These are phyloP conservation scores for Pascua guehoae DNA, from an alignment of 1,284 basidiomycete species.

Conservation along the genomic window DNA sequence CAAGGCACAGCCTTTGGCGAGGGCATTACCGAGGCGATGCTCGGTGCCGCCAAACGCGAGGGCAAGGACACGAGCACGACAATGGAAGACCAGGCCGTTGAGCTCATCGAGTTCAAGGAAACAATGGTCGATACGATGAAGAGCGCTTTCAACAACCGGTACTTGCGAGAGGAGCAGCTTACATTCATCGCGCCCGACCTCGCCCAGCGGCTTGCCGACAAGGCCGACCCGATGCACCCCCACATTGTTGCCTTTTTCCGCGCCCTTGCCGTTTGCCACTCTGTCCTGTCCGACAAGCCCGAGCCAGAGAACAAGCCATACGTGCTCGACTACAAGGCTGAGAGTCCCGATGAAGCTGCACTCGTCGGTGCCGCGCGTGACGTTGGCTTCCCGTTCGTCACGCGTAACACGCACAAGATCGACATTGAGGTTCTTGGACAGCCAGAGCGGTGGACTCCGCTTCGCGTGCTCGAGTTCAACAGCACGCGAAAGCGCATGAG, in stretches of 20 bases:
- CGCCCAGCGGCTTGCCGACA: constrained; percentile 68
- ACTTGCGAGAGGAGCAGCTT: constrained; percentile 72
- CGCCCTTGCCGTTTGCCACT: constrained; percentile 86
- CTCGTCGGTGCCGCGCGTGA: constrained; percentile 88
- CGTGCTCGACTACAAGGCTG: constrained; percentile 85
- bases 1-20: constrained; percentile 83
- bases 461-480: constrained; percentile 89
- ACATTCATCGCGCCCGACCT: constrained; percentile 85
- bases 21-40: constrained; percentile 90
- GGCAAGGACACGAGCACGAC: constrained; percentile 64
- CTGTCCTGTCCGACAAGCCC: constrained; percentile 70
- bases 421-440: constrained; percentile 91
- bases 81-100: constrained; percentile 65
- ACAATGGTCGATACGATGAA: constrained; percentile 75
- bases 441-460: constrained; percentile 71
- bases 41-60: constrained; percentile 80
- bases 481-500: constrained; percentile 92
- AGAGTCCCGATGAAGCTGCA: constrained; percentile 85
- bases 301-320: constrained; percentile 64
- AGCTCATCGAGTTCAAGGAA: constrained; percentile 64
- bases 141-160: constrained; percentile 82
- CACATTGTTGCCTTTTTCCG: constrained; percentile 83
- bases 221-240: constrained; percentile 60
- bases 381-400: constrained; percentile 85
- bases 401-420: constrained; percentile 67